phyloP scores from a whole-genome alignment of 2,329 filamentous ascomycete species.

The Coniochaeta sp. region DNA sequence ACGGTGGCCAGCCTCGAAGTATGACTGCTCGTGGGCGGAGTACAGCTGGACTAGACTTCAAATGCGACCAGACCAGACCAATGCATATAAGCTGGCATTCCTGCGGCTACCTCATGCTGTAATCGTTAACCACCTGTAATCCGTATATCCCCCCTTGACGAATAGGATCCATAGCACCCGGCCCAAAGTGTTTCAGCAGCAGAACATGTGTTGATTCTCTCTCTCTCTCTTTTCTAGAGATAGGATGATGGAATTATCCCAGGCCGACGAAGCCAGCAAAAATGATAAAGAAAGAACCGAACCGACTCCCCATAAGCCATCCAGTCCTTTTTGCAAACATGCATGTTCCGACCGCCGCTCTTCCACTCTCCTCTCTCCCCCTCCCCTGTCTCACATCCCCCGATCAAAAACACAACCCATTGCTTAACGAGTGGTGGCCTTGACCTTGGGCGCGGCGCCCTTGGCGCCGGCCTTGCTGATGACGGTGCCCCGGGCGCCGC shows the following conservation, averaged over 20 bases:
- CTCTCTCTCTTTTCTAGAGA: neutral
- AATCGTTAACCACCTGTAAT: no score
- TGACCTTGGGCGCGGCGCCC: constrained; percentile 79
- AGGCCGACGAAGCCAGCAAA: neutral
- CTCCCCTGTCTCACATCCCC: constrained; percentile 13
- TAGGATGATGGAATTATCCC: neutral
- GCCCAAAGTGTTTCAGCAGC: neutral
- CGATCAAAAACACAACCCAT: constrained; percentile 9
- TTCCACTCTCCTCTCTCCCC: neutral
- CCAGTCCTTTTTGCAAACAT: neutral
- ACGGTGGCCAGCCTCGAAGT: no score
- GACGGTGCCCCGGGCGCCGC: constrained; percentile 65
- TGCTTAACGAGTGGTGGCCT: constrained; percentile 76
- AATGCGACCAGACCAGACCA: neutral
- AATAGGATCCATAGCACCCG: neutral
- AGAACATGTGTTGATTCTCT: constrained; percentile 1
- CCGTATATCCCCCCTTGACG: neutral
- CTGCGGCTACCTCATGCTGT: neutral
- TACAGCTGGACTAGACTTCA: no score
- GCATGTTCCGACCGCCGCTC: neutral
- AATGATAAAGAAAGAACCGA: constrained; percentile 5
- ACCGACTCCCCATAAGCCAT: constrained; percentile 12
- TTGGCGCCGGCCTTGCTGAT: constrained; percentile 96
- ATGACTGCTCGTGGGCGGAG: neutral
- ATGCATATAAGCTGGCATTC: neutral